These are phyloP conservation scores for Lippia alba DNA, from an alignment of 305 asterid genomes.

Conservation along the genomic window DNA sequence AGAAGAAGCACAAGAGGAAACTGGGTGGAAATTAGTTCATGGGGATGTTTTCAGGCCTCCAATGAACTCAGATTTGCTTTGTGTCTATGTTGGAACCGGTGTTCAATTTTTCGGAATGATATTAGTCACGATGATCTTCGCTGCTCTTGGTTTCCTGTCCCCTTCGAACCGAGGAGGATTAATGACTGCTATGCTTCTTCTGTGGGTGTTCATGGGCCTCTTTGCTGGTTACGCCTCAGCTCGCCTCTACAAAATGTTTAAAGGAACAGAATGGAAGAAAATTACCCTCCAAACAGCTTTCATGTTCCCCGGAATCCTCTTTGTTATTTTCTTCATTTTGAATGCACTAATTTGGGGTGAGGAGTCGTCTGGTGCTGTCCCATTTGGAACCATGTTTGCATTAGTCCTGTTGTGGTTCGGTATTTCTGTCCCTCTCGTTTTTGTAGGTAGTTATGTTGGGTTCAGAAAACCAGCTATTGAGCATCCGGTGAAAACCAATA, in stretches of 20 bases:
- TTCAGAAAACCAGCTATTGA: constrained; percentile 68
- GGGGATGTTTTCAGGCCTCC: constrained; percentile 90
- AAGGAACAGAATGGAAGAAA: constrained; percentile 82
- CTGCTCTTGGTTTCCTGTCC: constrained; percentile 80
- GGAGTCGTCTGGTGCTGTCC: constrained; percentile 82
- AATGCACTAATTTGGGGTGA: constrained; percentile 90
- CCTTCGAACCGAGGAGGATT: constrained; percentile 89
- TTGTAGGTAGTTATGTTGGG: constrained; percentile 73
- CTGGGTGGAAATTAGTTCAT: constrained; percentile 87
- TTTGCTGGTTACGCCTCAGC: constrained; percentile 79
- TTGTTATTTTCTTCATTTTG: constrained; percentile 61
- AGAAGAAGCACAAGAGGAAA: constrained; percentile 37
- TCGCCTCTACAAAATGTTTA: constrained; percentile 81
- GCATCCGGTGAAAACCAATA: constrained; percentile 77
- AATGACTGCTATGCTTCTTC: constrained; percentile 84
- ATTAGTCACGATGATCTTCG: constrained; percentile 78
- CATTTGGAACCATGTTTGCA: constrained; percentile 41
- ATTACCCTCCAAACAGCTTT: constrained; percentile 68
- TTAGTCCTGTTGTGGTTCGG: constrained; percentile 72
- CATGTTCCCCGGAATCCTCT: constrained; percentile 68
- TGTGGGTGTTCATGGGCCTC: constrained; percentile 88
- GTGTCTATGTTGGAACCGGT: constrained; percentile 81
- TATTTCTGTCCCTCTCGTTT: constrained; percentile 76
- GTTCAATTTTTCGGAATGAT: constrained; percentile 83
- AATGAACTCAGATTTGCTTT: constrained; percentile 67